Conservation (phyloP, 352 stramenopile genomes). For the Globisporangium splendens region DNA sequence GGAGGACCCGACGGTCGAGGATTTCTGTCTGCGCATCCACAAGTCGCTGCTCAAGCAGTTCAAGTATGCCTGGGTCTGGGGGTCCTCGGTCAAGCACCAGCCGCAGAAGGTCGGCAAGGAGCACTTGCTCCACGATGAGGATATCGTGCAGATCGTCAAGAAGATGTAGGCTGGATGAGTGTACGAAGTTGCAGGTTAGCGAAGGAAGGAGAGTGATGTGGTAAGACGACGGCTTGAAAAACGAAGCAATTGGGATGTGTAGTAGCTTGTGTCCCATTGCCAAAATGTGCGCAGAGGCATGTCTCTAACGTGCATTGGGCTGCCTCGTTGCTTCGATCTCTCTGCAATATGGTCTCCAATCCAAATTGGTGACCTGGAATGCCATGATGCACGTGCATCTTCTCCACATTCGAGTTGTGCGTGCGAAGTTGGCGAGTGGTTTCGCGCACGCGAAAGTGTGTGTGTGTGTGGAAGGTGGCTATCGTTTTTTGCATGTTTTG, state of each 20-base stretch:
- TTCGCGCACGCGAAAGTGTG: neutral
- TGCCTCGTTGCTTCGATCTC: no score
- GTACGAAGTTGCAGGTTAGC: neutral
- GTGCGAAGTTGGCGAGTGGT: neutral
- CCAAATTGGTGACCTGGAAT: neutral
- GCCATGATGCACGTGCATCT: neutral
- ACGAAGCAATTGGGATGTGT: no score
- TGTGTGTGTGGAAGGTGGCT: no score
- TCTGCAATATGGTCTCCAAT: neutral
- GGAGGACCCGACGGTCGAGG: conserved; percentile 94
- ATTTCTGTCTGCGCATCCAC: conserved; percentile 95
- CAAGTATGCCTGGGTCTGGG: conserved; percentile 98
- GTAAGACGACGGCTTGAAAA: neutral
- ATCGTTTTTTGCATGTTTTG: no score
- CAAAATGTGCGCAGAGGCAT: no score
- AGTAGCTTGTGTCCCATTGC: no score
- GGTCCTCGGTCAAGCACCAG: conserved; percentile 96
- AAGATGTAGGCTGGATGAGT: conserved; percentile 63
- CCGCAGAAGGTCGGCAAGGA: conserved; percentile 98
- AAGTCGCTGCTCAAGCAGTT: conserved; percentile 87
- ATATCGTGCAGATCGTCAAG: conserved; percentile 99
- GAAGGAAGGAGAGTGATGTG: neutral
- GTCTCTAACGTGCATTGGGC: no score
- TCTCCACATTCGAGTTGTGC: neutral
- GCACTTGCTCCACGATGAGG: conserved; percentile 96